phyloP scores from a whole-genome alignment of 306 rosid species.

The Cercis canadensis region DNA sequence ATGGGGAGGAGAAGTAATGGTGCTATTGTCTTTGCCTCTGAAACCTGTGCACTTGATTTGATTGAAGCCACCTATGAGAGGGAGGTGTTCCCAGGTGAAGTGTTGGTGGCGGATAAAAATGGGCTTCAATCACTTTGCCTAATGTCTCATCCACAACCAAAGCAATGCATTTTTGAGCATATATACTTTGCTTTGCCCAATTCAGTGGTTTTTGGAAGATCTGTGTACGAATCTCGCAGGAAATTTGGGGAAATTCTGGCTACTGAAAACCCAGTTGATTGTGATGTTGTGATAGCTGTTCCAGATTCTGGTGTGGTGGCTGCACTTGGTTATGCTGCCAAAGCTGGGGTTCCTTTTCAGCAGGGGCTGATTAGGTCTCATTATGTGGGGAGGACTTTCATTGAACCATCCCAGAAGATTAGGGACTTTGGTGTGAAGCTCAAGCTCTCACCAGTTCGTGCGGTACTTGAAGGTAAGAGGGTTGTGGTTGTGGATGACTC shows the following conservation, averaged over 20 bases:
- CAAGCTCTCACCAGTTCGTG: slow-evolving; percentile 79
- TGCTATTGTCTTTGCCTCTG: slow-evolving; percentile 94
- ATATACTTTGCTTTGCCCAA: slow-evolving; percentile 91
- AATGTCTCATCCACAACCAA: slow-evolving; percentile 85
- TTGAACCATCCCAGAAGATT: slow-evolving; percentile 93
- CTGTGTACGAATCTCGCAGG: slow-evolving; percentile 79
- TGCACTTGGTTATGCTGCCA: slow-evolving; percentile 93
- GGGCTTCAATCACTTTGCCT: slow-evolving; percentile 87
- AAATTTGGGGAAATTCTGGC: slow-evolving; percentile 88
- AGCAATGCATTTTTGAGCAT: slow-evolving; percentile 91
- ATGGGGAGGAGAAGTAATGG: slow-evolving; percentile 97
- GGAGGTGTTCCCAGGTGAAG: slow-evolving; percentile 89
- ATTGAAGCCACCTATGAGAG: slow-evolving; percentile 95
- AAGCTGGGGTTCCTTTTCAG: slow-evolving; percentile 92
- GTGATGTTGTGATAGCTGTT: slow-evolving; percentile 94
- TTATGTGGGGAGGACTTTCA: slow-evolving; percentile 97
- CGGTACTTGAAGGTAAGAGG: slow-evolving; percentile 90
- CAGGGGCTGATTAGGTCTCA: slow-evolving; percentile 95
- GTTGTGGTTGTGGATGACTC: slow-evolving; percentile 99
- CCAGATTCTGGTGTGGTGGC: slow-evolving; percentile 98
- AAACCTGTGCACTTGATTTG: slow-evolving; percentile 96
- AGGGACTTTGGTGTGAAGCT: slow-evolving; percentile 93
- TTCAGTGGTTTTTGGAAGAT: slow-evolving; percentile 82
- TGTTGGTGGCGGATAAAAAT: slow-evolving; percentile 77
- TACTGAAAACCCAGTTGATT: slow-evolving; percentile 81